Conservation (phyloP, 768 basidiomycete species). For the Auriscalpium vulgare region DNA sequence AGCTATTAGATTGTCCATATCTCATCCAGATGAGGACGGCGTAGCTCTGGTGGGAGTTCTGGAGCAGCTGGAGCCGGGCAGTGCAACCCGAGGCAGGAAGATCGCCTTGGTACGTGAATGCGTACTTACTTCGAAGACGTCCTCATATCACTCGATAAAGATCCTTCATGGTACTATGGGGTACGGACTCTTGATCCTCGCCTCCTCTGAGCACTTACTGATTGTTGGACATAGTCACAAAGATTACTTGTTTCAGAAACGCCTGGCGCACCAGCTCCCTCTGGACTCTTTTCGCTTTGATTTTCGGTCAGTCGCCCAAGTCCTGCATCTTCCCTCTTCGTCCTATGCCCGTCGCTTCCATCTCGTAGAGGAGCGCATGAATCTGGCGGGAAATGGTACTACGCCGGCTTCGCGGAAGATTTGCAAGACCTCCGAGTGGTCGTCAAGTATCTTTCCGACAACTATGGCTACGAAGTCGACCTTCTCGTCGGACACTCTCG, state of each 20-base stretch:
- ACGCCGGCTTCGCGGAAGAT: conserved; percentile 53
- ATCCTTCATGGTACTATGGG: conserved; percentile 77
- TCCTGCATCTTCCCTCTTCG: neutral
- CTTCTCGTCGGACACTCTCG: conserved; percentile 74
- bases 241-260: conserved; percentile 76
- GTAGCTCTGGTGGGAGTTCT: conserved; percentile 2
- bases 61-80: conserved; percentile 6
- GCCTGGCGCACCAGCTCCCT: conserved; percentile 54
- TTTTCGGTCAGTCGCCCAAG: conserved; percentile 53
- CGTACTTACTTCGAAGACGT: neutral
- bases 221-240: conserved; percentile 50
- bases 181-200: conserved; percentile 33
- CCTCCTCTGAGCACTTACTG: neutral
- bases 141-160: conserved; percentile 28
- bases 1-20: neutral
- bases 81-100: neutral
- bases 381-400: conserved; percentile 56
- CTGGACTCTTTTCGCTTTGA: conserved; percentile 83
- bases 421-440: conserved; percentile 59
- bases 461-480: conserved; percentile 61
- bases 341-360: neutral
- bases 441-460: conserved; percentile 48
- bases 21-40: neutral
- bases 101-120: conserved; percentile 7
- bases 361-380: conserved; percentile 67